These are phyloP conservation scores for Pseudogymnoascus sp. DNA, from an alignment of 2,329 filamentous ascomycete species.

Conservation along the genomic window DNA sequence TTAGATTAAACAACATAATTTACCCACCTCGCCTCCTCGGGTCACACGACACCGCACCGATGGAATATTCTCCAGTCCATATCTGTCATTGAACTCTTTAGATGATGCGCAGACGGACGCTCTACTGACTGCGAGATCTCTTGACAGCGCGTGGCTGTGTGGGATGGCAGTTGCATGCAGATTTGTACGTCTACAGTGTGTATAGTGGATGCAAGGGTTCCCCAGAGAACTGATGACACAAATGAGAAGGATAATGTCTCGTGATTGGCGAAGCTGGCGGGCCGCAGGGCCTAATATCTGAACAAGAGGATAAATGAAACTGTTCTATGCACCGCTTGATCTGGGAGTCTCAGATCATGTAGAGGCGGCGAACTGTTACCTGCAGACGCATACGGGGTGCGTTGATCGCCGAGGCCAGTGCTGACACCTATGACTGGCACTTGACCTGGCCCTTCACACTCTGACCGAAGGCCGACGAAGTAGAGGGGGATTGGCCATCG, in stretches of 20 bases:
- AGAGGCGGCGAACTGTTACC: neutral
- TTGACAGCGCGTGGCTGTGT: neutral
- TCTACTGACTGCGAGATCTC: neutral
- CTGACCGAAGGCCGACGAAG: neutral
- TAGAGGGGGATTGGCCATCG: neutral
- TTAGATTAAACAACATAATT: neutral
- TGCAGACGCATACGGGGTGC: neutral
- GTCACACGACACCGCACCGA: neutral
- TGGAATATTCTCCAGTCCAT: neutral
- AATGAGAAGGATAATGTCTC: neutral
- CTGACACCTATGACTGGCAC: neutral
- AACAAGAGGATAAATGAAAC: neutral
- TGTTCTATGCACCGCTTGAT: neutral
- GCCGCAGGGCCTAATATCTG: neutral
- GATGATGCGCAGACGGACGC: too few species aligned
- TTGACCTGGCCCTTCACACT: neutral
- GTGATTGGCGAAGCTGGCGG: neutral
- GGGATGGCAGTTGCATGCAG: neutral
- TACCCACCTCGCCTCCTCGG: neutral
- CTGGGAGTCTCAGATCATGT: neutral
- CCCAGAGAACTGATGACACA: neutral
- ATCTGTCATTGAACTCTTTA: neutral
- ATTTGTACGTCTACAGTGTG: neutral
- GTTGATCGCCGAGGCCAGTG: neutral
- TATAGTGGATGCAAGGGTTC: neutral